Evolutionary conservation across 257 asterid genomes (phyloP), one percentile per base, ranked within the genome.

Genomic region (Petunia secreta): DNA sequence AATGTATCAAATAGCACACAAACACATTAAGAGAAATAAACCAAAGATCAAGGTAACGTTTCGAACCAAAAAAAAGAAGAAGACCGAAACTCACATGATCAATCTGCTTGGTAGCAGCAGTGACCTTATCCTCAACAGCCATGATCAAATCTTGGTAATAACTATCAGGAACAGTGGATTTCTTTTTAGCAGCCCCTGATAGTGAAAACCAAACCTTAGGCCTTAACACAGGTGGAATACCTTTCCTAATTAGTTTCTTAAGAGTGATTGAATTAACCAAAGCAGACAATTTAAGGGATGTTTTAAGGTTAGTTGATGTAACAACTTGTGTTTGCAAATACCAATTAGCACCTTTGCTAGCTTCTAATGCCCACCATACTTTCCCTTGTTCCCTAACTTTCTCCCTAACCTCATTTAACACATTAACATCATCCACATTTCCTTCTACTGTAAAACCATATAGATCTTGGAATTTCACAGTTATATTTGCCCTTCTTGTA

Each of bases 161-260:
- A 79, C 92, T 91, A 9, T 95, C 99, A 0, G 99, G 99, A 48
- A 93, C 99, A 8, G 98, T 95, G 11, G 97, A 93, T 84, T 94
- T 95, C 91, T 95, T 95, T 93, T 94, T 94, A 58, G 97, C 97
- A 41, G 99, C 99, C 7, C 99, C 99, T 1, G 99, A 95, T 75
- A 95, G 84, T 50, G 96, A 82, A 73, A 95, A 93, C 99, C 99
- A 95, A 34, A 95, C 94, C 85, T 88, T 95, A 39, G 99, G 99
- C 88, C 99, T 89, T 73, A 95, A 85, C 86, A 75, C 91, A 11
- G 97, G 99, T 0, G 99, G 99, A 40, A 95, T 92, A 0, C 99
- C 99, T 81, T 91, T 93, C 85, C 97, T 89, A 80, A 95, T 91
- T 41, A 93, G 95, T 91, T 85, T 89, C 92, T 93, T 95, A 37